These are phyloP conservation scores for Cubamyces sp. DNA, from an alignment of 768 basidiomycete genomes.

Conservation along the genomic window DNA sequence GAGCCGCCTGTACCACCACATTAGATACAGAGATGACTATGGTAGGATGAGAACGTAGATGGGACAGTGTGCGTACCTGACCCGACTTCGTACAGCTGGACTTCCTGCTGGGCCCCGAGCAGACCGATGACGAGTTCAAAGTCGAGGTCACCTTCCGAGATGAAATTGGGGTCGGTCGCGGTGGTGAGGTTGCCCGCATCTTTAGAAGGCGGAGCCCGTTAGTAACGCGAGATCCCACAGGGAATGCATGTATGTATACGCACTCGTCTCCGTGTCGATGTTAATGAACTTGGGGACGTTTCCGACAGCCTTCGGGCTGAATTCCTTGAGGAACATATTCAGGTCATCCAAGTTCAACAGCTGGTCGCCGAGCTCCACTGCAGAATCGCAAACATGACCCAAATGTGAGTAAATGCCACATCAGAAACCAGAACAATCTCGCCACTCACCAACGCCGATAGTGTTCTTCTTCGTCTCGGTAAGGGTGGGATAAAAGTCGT, in stretches of 20 bases:
- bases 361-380: constrained; percentile 9
- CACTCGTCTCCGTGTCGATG: neutral
- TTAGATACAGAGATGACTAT: neutral
- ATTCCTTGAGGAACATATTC: constrained; percentile 4
- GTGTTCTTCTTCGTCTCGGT: constrained; percentile 6
- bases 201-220: no score
- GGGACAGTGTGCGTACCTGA: constrained; percentile 11
- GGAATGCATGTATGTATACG: neutral
- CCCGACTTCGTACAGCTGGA: constrained; percentile 29
- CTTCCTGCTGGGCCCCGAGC: constrained; percentile 21
- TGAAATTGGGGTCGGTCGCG: constrained; percentile 1
- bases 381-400: no score
- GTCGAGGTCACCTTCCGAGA: constrained; percentile 13
- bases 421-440: neutral
- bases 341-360: constrained; percentile 3
- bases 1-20: constrained; percentile 38
- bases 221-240: no score
- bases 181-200: no score
- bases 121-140: constrained; percentile 45
- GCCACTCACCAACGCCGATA: neutral
- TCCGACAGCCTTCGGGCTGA: constrained; percentile 2
- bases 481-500: constrained; percentile 11
- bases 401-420: neutral
- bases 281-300: neutral
- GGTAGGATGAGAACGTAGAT: neutral